Conservation (phyloP, 1,139 yeast species). For the Candida tetrigidarum region DNA sequence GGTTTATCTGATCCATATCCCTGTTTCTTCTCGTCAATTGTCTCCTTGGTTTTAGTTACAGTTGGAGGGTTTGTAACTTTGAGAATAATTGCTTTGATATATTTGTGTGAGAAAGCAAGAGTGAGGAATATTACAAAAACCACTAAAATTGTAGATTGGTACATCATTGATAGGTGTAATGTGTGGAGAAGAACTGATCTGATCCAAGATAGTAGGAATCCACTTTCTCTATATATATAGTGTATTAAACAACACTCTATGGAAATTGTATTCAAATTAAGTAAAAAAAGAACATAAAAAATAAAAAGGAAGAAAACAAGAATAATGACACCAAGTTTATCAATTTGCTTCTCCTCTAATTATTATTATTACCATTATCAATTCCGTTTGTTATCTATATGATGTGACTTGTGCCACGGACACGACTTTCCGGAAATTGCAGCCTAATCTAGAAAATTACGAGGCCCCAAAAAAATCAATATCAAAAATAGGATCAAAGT, state of each 20-base stretch:
- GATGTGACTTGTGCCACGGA: too few species aligned
- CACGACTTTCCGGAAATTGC: constrained; percentile 6
- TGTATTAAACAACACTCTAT: background rate
- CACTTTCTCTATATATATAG: too few species aligned
- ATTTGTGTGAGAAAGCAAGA: constrained; percentile 12
- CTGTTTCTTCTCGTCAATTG: background rate
- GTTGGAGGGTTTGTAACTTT: background rate
- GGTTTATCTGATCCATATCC: constrained; percentile 20
- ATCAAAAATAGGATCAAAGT: background rate
- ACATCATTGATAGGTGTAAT: too few species aligned
- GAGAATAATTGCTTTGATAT: constrained; percentile 5
- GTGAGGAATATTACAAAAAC: constrained; percentile 12
- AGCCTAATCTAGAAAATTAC: constrained; percentile 1
- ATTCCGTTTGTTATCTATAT: too few species aligned
- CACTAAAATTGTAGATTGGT: constrained; percentile 11
- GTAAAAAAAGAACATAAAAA: constrained; percentile 12
- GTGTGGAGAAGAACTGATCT: too few species aligned
- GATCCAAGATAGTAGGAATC: too few species aligned
- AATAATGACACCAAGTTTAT: too few species aligned
- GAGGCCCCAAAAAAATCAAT: background rate
- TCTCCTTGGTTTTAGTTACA: background rate
- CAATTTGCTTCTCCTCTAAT: background rate
- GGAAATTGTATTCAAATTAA: constrained; percentile 7
- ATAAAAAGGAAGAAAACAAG: too few species aligned
- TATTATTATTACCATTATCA: background rate